Conservation (phyloP, 331 rosid species). For the Erythrophleum ivorense region DNA sequence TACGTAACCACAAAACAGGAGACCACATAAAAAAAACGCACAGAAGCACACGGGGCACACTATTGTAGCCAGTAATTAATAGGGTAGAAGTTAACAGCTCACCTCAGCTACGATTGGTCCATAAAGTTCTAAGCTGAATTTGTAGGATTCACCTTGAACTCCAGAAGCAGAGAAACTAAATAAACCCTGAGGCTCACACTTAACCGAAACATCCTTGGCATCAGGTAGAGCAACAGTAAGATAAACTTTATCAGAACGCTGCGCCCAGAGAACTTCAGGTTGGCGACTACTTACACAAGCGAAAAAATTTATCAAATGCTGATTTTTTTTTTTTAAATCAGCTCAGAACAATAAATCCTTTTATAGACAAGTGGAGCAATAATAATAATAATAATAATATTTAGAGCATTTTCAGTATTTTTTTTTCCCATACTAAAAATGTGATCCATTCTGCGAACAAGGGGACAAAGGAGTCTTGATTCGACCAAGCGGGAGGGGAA, state of each 20-base stretch:
- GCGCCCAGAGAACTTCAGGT: slow-evolving; percentile 93
- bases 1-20: neutral
- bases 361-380: neutral
- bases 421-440: neutral
- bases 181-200: slow-evolving; percentile 78
- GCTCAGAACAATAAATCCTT: slow-evolving; percentile 14
- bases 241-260: slow-evolving; percentile 81
- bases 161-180: slow-evolving; percentile 83
- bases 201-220: slow-evolving; percentile 75
- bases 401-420: neutral
- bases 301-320: slow-evolving; percentile 4
- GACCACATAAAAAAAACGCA: neutral
- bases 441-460: slow-evolving; percentile 4
- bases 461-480: neutral
- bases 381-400: neutral
- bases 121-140: slow-evolving; percentile 67
- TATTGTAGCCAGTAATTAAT: neutral
- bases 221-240: slow-evolving; percentile 84
- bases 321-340: too few species aligned
- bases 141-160: slow-evolving; percentile 63
- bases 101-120: slow-evolving; percentile 70
- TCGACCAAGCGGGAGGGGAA: neutral
- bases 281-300: slow-evolving; percentile 58
- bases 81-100: slow-evolving; percentile 30
- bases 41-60: neutral